Percentiles rank a stretch among this genome's conserved stretches.
phyloP scores from a whole-genome alignment of 495 filamentous ascomycete species.

The Penicillium antarcticum region DNA sequence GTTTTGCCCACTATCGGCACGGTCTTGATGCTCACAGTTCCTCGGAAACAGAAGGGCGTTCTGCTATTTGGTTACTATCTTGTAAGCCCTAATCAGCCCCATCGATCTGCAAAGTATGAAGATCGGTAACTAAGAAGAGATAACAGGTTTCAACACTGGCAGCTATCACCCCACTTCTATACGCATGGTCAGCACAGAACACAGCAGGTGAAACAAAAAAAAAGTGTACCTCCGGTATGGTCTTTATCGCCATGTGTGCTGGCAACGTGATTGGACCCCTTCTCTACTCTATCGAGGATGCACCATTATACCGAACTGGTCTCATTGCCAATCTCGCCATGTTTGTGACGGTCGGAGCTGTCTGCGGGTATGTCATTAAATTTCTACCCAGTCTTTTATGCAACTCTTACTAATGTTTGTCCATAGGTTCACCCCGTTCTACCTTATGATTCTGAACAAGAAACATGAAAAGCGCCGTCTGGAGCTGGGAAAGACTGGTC shows the following conservation, averaged over 20 bases:
- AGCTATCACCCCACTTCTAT: slow-evolving; percentile 23
- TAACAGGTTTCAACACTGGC: slow-evolving; percentile 22
- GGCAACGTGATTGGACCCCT: slow-evolving; percentile 27
- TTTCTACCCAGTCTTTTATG: not conserved
- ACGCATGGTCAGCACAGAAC: slow-evolving; percentile 29
- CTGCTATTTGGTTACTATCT: slow-evolving; percentile 26
- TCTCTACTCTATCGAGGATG: slow-evolving; percentile 20
- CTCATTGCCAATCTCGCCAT: slow-evolving; percentile 25
- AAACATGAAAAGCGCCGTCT: slow-evolving; percentile 41
- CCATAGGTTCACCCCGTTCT: slow-evolving; percentile 25
- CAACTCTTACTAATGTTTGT: not conserved
- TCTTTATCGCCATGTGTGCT: slow-evolving; percentile 22
- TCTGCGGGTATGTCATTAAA: slow-evolving; percentile 17
- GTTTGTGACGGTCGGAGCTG: slow-evolving; percentile 18
- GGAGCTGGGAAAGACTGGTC: slow-evolving; percentile 26
- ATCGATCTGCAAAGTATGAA: too few species aligned
- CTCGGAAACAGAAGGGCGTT: slow-evolving; percentile 23
- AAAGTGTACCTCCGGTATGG: slow-evolving; percentile 22
- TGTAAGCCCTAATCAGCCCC: not conserved
- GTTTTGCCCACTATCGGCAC: slow-evolving; percentile 16
- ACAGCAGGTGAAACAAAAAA: slow-evolving; percentile 30
- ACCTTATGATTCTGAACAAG: slow-evolving; percentile 47
- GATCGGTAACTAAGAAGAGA: not conserved
- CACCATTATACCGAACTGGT: slow-evolving; percentile 22
- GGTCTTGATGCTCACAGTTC: slow-evolving; percentile 20